Conservation (phyloP, 148 eudicot species). For the Fagopyrum tataricum region DNA sequence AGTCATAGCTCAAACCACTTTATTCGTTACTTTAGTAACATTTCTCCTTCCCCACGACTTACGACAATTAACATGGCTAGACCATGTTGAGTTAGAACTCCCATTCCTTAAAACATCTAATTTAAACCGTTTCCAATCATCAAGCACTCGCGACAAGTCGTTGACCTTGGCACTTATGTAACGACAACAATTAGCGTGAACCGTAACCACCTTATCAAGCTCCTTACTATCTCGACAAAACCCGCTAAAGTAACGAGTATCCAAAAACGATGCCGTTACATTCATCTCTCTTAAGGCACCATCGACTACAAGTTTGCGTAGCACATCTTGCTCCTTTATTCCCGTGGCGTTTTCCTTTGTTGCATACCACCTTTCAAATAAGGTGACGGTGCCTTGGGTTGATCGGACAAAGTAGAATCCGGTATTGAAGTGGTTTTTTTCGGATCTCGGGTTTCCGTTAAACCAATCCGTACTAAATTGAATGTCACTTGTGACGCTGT, state of each 20-base stretch:
- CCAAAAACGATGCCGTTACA: conserved; percentile 34
- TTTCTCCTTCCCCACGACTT: conserved; percentile 25
- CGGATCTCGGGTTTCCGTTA: conserved; percentile 34
- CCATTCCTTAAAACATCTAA: conserved; percentile 11
- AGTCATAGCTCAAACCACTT: neutral
- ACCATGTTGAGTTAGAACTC: conserved; percentile 27
- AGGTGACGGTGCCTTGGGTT: conserved; percentile 45
- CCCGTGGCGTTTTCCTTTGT: conserved; percentile 44
- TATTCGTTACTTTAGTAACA: neutral
- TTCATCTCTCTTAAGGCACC: conserved; percentile 26
- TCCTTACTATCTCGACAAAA: conserved; percentile 52
- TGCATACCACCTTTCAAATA: conserved; percentile 62
- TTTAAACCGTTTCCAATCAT: conserved; percentile 42
- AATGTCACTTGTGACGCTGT: conserved; percentile 28
- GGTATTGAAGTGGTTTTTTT: conserved; percentile 47
- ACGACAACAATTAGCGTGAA: conserved; percentile 82
- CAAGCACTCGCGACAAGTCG: conserved; percentile 40
- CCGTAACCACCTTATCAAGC: conserved; percentile 39
- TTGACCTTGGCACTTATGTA: conserved; percentile 50
- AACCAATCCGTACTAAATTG: conserved; percentile 42
- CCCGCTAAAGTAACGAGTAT: conserved; percentile 58
- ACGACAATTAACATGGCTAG: conserved; percentile 29
- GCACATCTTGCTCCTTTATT: conserved; percentile 71
- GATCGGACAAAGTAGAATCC: conserved; percentile 73
- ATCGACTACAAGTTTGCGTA: conserved; percentile 25